Conservation (phyloP, 164 flowering plant genomes). For the Chloranthus sessilifolius region DNA sequence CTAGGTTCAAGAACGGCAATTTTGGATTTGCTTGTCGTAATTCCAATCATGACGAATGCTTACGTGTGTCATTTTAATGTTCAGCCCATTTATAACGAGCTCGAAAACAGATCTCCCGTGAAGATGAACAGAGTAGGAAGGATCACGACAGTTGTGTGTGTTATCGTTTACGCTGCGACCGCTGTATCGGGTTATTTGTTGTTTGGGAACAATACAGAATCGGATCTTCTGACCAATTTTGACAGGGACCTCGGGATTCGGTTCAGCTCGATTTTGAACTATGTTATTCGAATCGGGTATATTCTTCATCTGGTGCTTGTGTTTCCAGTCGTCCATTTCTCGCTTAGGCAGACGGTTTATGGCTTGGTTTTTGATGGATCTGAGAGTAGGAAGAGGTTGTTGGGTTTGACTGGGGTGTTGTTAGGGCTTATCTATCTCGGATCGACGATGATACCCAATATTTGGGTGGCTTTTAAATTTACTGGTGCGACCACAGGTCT, state of each 20-base stretch:
- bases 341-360: constrained; percentile 86
- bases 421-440: constrained; percentile 60
- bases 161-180: constrained; percentile 64
- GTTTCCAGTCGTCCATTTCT: constrained; percentile 95
- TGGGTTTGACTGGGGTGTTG: constrained; percentile 52
- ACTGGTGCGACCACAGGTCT: constrained; percentile 97
- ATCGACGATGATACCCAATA: constrained; percentile 86
- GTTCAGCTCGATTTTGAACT: constrained; percentile 63
- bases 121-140: constrained; percentile 91
- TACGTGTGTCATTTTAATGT: constrained; percentile 93
- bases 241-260: constrained; percentile 83
- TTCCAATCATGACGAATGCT: constrained; percentile 93
- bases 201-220: constrained; percentile 77
- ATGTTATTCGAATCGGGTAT: constrained; percentile 81
- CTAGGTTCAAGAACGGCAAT: constrained; percentile 68
- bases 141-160: constrained; percentile 65
- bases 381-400: constrained; percentile 76
- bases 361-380: constrained; percentile 54
- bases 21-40: constrained; percentile 85
- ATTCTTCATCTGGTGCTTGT: constrained; percentile 84
- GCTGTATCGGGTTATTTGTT: constrained; percentile 79
- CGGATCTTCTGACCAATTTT: constrained; percentile 86
- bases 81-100: constrained; percentile 94
- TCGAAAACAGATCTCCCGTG: constrained; percentile 68
- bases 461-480: constrained; percentile 97